Conservation (phyloP, 495 filamentous ascomycete species). For the Clohesyomyces aquaticus region DNA sequence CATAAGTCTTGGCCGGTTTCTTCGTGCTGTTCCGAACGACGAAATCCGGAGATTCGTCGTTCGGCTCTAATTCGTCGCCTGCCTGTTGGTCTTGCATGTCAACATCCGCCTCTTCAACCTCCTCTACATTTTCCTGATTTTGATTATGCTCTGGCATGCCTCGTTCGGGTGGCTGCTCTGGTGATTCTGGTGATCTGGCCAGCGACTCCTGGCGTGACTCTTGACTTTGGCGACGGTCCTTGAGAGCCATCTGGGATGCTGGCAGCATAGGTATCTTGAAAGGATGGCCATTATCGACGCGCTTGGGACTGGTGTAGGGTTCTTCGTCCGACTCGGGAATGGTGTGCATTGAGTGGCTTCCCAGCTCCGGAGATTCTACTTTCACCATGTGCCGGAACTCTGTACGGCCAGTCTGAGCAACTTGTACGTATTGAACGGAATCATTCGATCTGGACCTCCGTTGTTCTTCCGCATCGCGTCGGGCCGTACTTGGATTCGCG, state of each 20-base stretch:
- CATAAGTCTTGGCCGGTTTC: slow-evolving; percentile 7
- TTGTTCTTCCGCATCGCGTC: neutral
- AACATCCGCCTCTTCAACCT: neutral
- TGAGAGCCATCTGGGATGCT: neutral
- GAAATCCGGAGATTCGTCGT: neutral
- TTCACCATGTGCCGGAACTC: slow-evolving; percentile 16
- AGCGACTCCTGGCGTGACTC: neutral
- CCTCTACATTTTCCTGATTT: neutral
- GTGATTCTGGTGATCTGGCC: neutral
- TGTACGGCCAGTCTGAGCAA: slow-evolving; percentile 10
- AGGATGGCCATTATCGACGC: neutral
- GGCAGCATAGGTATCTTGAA: slow-evolving; percentile 13
- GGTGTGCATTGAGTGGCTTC: neutral
- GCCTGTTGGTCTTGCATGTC: neutral
- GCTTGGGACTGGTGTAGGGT: neutral
- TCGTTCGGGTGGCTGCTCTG: neutral
- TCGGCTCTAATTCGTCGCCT: neutral
- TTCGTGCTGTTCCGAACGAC: neutral
- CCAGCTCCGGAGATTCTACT: slow-evolving; percentile 28
- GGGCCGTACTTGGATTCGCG: neutral
- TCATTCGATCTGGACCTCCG: slow-evolving; percentile 4
- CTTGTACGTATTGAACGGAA: slow-evolving; percentile 14
- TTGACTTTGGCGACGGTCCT: neutral
- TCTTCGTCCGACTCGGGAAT: slow-evolving; percentile 16
- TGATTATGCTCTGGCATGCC: neutral